Conservation (phyloP, 2,329 filamentous ascomycete genomes). For the Cyphellophora attinorum region DNA sequence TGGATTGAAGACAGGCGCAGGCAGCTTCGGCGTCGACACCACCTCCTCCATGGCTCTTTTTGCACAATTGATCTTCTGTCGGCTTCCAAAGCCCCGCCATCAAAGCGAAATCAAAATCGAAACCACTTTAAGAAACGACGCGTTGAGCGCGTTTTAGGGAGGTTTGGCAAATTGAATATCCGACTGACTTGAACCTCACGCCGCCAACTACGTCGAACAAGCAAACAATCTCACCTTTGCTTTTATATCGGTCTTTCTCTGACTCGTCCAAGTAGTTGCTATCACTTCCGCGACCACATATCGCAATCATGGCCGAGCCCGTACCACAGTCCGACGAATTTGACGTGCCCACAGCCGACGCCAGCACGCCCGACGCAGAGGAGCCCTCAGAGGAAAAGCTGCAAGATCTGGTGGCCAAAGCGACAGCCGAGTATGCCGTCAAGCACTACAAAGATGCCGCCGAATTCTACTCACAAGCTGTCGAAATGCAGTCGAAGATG, state of each 20-base stretch:
- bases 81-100: too few species aligned
- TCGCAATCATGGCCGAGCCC: constrained; percentile 19
- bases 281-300: constrained; percentile 3
- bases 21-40: constrained; percentile 14
- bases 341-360: constrained; percentile 10
- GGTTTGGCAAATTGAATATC: too few species aligned
- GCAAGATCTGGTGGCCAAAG: constrained; percentile 69
- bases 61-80: too few species aligned
- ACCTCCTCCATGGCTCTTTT: constrained; percentile 23
- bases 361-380: constrained; percentile 3
- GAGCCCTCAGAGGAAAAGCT: constrained; percentile 49
- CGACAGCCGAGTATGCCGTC: constrained; percentile 74
- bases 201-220: too few species aligned
- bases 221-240: too few species aligned
- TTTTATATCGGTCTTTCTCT: too few species aligned
- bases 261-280: too few species aligned
- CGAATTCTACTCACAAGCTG: constrained; percentile 80
- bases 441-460: constrained; percentile 81
- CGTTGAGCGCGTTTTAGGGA: background rate
- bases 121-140: background rate
- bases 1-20: constrained; percentile 11
- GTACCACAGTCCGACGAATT: constrained; percentile 7
- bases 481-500: constrained; percentile 79
- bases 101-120: too few species aligned
- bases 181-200: too few species aligned